phyloP scores from a whole-genome alignment of 345 rosid species.

The Pistacia vera region DNA sequence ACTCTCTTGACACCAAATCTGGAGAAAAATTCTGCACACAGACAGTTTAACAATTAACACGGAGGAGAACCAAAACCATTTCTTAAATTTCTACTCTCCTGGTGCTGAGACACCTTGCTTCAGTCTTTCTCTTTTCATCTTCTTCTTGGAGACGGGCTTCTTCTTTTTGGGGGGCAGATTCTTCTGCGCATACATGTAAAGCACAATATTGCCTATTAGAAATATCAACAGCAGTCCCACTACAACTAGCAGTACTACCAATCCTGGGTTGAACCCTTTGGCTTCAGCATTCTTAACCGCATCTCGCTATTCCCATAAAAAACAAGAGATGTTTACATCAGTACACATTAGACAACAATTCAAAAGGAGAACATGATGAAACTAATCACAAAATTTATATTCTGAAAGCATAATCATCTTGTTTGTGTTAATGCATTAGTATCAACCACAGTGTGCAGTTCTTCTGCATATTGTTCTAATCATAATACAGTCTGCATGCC shows the following conservation, averaged over 20 bases:
- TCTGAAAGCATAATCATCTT: neutral
- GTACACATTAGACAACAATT: neutral
- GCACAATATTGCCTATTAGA: slow-evolving; percentile 64
- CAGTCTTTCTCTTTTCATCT: slow-evolving; percentile 75
- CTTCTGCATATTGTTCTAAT: neutral
- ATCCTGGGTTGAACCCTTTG: slow-evolving; percentile 73
- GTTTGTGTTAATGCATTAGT: neutral
- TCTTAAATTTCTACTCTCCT: slow-evolving; percentile 49
- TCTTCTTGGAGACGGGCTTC: slow-evolving; percentile 83
- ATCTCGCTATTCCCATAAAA: slow-evolving; percentile 28
- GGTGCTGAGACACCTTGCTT: slow-evolving; percentile 84
- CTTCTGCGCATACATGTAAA: slow-evolving; percentile 68
- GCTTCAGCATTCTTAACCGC: slow-evolving; percentile 27
- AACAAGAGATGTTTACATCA: neutral
- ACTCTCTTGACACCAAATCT: slow-evolving; percentile 19
- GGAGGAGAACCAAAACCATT: neutral
- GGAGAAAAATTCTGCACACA: slow-evolving; percentile 18
- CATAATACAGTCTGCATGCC: neutral
- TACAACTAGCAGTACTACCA: slow-evolving; percentile 67
- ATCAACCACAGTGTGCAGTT: neutral
- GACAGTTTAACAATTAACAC: slow-evolving; percentile 6
- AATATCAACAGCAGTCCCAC: slow-evolving; percentile 62
- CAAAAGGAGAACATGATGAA: neutral
- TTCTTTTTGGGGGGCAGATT: slow-evolving; percentile 65
- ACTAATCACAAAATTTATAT: neutral